Percentiles rank a stretch among this genome's conserved stretches.
Conservation (phyloP, 176 grass and related monocot species). For the Microstegium vimineum region DNA sequence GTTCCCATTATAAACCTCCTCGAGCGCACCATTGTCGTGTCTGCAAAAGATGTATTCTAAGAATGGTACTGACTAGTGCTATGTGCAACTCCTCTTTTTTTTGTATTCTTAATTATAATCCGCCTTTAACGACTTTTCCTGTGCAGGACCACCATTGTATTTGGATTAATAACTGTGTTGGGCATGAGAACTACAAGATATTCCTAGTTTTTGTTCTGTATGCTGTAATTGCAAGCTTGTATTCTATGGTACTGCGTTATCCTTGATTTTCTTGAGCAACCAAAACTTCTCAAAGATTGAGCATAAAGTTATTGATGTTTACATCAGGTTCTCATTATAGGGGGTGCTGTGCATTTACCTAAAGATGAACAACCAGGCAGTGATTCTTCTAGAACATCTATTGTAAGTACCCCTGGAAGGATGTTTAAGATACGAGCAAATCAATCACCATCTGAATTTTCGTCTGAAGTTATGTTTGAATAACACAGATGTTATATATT, state of each 20-base stretch:
- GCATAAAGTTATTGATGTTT: conserved; percentile 38
- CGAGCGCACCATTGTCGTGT: conserved; percentile 89
- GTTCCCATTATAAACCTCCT: conserved; percentile 86
- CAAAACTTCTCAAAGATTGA: conserved; percentile 5
- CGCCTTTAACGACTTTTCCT: background rate
- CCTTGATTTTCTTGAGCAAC: conserved; percentile 4
- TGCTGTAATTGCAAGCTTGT: conserved; percentile 74
- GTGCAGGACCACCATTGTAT: conserved; percentile 93
- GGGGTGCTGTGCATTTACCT: conserved; percentile 46
- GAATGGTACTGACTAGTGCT: conserved; percentile 53
- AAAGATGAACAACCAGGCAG: conserved; percentile 52
- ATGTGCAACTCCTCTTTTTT: background rate
- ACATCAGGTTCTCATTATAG: conserved; percentile 66
- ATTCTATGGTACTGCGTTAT: conserved; percentile 68
- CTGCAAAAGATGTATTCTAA: conserved; percentile 97
- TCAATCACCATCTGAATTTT: background rate
- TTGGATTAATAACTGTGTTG: conserved; percentile 99
- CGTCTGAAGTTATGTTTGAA: background rate
- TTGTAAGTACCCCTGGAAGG: conserved; percentile 48
- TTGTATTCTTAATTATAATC: conserved; percentile 6
- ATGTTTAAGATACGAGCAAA: conserved; percentile 19
- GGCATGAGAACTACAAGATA: conserved; percentile 86
- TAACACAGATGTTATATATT: conserved; percentile 27
- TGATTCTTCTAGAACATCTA: conserved; percentile 82
- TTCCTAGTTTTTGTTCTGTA: conserved; percentile 82